phyloP scores from a whole-genome alignment of 2,329 filamentous ascomycete species.

The Trichoderma atroviride region DNA sequence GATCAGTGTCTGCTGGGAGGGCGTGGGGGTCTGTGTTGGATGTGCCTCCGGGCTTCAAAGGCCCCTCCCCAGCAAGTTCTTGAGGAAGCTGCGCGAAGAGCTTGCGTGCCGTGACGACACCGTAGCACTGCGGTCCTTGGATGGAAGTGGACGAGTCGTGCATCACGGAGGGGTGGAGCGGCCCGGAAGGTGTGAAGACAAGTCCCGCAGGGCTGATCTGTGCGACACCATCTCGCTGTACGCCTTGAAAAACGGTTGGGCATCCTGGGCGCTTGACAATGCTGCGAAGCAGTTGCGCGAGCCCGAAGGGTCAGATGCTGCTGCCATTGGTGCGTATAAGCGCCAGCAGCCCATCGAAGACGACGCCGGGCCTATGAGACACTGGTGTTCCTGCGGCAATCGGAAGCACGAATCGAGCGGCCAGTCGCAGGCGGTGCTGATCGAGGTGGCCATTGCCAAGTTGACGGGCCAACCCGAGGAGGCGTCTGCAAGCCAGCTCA shows the following conservation, averaged over 20 bases:
- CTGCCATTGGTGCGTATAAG: conserved; percentile 8
- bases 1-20: conserved; percentile 15
- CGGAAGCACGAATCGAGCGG: conserved; percentile 16
- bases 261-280: conserved; percentile 6
- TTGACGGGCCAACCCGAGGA: neutral
- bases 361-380: neutral
- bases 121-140: conserved; percentile 5
- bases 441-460: conserved; percentile 7
- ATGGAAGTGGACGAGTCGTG: conserved; percentile 1
- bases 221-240: conserved; percentile 7
- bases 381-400: conserved; percentile 25
- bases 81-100: conserved; percentile 6
- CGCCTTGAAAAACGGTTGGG: conserved; percentile 17
- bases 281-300: conserved; percentile 1
- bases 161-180: conserved; percentile 16
- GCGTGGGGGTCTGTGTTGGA: neutral
- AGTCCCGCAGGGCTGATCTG: conserved; percentile 2
- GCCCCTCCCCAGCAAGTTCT: conserved; percentile 15
- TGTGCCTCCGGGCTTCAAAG: neutral
- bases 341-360: conserved; percentile 18
- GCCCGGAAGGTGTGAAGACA: neutral
- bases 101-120: neutral
- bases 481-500: neutral
- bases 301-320: neutral
- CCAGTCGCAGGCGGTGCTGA: conserved; percentile 12